Percentiles rank a stretch among this genome's conserved stretches.
phyloP scores from a whole-genome alignment of 1,284 basidiomycete species.

The Cronartium quercuum region DNA sequence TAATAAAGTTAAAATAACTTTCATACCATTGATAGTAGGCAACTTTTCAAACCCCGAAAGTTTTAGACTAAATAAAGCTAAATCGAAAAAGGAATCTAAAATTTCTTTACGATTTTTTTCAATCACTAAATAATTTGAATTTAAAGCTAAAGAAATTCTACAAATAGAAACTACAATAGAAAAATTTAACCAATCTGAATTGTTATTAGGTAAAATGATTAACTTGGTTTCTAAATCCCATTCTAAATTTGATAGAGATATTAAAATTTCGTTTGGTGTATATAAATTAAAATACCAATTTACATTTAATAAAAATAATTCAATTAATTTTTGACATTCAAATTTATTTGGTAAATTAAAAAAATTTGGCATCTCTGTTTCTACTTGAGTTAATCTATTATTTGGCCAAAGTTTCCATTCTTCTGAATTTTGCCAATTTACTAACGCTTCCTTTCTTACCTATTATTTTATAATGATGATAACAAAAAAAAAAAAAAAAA shows the following conservation, averaged over 20 bases:
- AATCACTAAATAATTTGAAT: too few species aligned
- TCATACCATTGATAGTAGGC: slow-evolving; percentile 32
- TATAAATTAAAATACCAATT: slow-evolving; percentile 34
- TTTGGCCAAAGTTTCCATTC: slow-evolving; percentile 7
- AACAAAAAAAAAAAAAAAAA: not conserved
- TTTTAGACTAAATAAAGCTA: slow-evolving; percentile 27
- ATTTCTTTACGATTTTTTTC: too few species aligned
- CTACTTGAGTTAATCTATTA: too few species aligned
- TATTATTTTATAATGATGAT: not conserved
- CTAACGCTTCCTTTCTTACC: slow-evolving; percentile 10
- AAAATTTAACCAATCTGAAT: too few species aligned
- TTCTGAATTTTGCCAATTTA: not conserved
- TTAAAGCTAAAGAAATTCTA: too few species aligned
- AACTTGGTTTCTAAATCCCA: too few species aligned
- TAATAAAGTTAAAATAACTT: slow-evolving; percentile 25
- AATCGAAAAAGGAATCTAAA: too few species aligned
- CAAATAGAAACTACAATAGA: too few species aligned
- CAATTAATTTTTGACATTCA: slow-evolving; percentile 14
- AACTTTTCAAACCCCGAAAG: slow-evolving; percentile 17
- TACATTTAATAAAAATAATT: not conserved
- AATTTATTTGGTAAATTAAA: slow-evolving; percentile 17
- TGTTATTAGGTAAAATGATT: too few species aligned
- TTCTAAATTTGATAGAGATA: too few species aligned
- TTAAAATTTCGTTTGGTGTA: too few species aligned
- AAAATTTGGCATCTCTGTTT: too few species aligned